These are phyloP conservation scores for Botrytis tulipae DNA, from an alignment of 2,329 filamentous ascomycete species.

Conservation along the genomic window DNA sequence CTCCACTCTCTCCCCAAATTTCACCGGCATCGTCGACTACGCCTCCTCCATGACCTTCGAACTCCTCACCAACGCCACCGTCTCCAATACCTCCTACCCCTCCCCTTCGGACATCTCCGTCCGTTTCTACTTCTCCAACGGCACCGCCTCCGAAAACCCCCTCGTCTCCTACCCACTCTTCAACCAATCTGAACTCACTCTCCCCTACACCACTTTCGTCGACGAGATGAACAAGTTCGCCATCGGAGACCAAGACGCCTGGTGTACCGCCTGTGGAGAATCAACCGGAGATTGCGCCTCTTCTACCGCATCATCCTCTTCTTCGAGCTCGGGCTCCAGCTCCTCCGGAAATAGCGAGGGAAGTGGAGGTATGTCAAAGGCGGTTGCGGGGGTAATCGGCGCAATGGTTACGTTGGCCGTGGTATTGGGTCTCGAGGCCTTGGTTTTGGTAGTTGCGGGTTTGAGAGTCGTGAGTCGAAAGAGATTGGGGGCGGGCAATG, in stretches of 20 bases:
- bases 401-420: constrained; percentile 67
- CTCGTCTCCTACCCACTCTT: constrained; percentile 56
- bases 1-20: constrained; percentile 54
- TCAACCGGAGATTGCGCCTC: constrained; percentile 61
- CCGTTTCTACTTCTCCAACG: constrained; percentile 62
- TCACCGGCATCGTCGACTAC: constrained; percentile 79
- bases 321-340: constrained; percentile 28
- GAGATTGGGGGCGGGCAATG: constrained; percentile 34
- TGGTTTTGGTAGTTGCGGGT: constrained; percentile 55
- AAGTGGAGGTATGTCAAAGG: constrained; percentile 53
- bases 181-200: constrained; percentile 51
- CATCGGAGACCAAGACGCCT: constrained; percentile 60
- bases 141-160: constrained; percentile 47
- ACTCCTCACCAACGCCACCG: constrained; percentile 56
- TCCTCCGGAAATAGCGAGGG: constrained; percentile 14
- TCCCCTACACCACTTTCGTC: constrained; percentile 71
- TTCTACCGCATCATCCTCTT: constrained; percentile 34
- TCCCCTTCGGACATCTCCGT: constrained; percentile 50
- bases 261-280: constrained; percentile 77
- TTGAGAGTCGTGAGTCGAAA: constrained; percentile 59
- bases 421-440: constrained; percentile 54
- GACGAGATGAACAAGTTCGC: constrained; percentile 63
- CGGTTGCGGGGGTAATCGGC: constrained; percentile 79
- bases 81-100: constrained; percentile 48
- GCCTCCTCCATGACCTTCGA: constrained; percentile 81